Evolutionary conservation across 768 basidiomycete species (phyloP).

Genomic region (Podaxis pistillaris): DNA sequence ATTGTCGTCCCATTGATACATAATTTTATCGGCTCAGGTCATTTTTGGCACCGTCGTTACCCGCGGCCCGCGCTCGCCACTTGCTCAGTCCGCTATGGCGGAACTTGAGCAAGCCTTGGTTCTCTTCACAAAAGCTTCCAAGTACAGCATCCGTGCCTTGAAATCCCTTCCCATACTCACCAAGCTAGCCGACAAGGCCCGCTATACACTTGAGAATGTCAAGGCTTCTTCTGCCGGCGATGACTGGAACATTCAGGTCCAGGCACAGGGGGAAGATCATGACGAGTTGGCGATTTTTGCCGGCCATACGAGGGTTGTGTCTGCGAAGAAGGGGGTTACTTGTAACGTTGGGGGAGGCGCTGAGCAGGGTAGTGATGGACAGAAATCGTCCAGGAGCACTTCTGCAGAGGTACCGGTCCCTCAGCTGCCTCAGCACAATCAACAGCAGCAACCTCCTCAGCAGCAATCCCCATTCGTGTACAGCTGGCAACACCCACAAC

Average conservation of each 20-base stretch:
- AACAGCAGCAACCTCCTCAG: slow-evolving; percentile 14
- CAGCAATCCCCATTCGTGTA: slow-evolving; percentile 9
- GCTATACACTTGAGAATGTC: slow-evolving; percentile 46
- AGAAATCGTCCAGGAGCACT: not conserved
- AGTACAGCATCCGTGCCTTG: slow-evolving; percentile 57
- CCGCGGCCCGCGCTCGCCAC: slow-evolving; percentile 63
- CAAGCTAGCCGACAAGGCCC: slow-evolving; percentile 65
- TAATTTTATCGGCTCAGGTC: slow-evolving; percentile 38
- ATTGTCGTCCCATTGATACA: not conserved
- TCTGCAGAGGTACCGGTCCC: not conserved
- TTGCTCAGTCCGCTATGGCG: slow-evolving; percentile 64
- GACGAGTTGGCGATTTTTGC: slow-evolving; percentile 73
- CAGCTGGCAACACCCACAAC: slow-evolving; percentile 17
- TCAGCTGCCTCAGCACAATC: not conserved
- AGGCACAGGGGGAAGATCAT: slow-evolving; percentile 44
- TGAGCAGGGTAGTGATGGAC: not conserved
- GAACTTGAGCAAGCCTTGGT: slow-evolving; percentile 68
- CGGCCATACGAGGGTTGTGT: slow-evolving; percentile 63
- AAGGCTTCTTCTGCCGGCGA: slow-evolving; percentile 36
- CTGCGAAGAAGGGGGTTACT: slow-evolving; percentile 33
- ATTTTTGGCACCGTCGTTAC: slow-evolving; percentile 81
- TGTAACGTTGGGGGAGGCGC: not conserved
- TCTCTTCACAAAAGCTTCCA: slow-evolving; percentile 63
- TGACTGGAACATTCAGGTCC: slow-evolving; percentile 39
- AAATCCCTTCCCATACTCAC: slow-evolving; percentile 67